Base-by-base conservation (phyloP, 768 basidiomycete species). In the Hypholoma sublateritium region DNA sequence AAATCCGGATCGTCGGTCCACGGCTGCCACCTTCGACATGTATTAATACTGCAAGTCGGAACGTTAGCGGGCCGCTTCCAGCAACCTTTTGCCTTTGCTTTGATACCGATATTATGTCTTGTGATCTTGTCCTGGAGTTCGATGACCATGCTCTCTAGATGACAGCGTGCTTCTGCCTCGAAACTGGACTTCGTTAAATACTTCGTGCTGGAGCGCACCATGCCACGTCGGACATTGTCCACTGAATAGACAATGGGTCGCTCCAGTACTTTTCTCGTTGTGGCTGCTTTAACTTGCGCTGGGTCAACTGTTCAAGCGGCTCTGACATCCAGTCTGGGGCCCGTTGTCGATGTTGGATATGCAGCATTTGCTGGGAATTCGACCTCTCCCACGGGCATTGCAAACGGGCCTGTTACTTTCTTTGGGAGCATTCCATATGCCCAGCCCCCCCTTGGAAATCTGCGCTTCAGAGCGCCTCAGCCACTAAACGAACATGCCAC, bases 371-470 rank as follows among this genome's bases (percentile, higher is more conserved):
- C 70, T 14, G 77, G 77, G 9, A 79, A 78, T 44, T 65, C 70
- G 2, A 75, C 76, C 2, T 71, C 75, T 16, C 73, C 76, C 5
- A 56, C 70, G 7, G 77, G 78, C 3, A 28, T 67, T 5, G 32
- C 44, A 8, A 66, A 73, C 48, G 70, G 73, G 3, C 67, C 75
- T 12, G 79, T 62, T 16, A 52, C 60, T 5, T 62, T 44, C 62
- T 81, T 67, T 60, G 58, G 65, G 72, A 78, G 74, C 24, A 80
- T 85, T 39, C 82, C 81, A 4, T 84, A 72, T 59, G 83, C 80
- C 17, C 73, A 83, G 55, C 77, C 82, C 5, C 83, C 83, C 8
- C 48, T 82, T 21, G 80, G 80, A 0, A 54, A 72, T 34, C 62
- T 80, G 22, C 73, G 82, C 32, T 74, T 83, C 59, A 69, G 74